A percentile compares a stretch with the other conserved stretches of the same genome.
Evolutionary conservation across 495 filamentous ascomycete species (phyloP).

Genomic region (Tuber melanosporum): DNA sequence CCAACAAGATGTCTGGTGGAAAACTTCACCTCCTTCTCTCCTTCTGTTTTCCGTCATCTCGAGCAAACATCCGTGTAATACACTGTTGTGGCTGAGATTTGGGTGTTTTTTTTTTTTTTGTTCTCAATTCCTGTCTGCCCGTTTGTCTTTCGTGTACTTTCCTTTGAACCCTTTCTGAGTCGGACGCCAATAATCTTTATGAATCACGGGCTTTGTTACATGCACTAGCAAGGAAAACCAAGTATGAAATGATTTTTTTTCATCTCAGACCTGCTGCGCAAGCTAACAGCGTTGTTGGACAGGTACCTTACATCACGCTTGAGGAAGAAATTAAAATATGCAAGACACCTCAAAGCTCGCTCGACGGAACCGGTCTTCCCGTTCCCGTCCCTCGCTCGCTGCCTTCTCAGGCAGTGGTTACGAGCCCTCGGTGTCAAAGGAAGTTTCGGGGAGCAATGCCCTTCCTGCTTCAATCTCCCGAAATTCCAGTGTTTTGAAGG

Average conservation of each 20-base stretch:
- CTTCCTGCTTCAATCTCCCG: constrained; percentile 31
- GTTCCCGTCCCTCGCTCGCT: constrained; percentile 41
- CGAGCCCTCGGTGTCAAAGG: constrained; percentile 26
- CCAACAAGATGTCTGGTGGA: not conserved
- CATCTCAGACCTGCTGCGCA: not conserved
- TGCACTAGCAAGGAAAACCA: not conserved
- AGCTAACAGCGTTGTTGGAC: not conserved
- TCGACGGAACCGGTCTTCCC: constrained; percentile 35
- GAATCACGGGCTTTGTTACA: not conserved
- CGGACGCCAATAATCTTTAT: not conserved
- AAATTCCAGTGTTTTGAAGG: constrained; percentile 27
- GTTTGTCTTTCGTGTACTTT: not conserved
- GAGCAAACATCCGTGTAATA: not conserved
- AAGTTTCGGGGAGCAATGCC: constrained; percentile 21
- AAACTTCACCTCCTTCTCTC: not conserved
- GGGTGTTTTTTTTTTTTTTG: not conserved
- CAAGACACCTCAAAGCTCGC: constrained; percentile 26
- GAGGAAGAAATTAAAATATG: constrained; percentile 15
- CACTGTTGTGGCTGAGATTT: not conserved
- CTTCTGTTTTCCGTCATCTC: not conserved
- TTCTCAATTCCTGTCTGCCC: not conserved
- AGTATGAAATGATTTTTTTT: not conserved
- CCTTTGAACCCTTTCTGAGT: not conserved
- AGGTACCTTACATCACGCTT: not conserved
- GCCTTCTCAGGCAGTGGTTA: constrained; percentile 39